These are phyloP conservation scores for Boletus calvinii DNA, from an alignment of 1,284 basidiomycete species.

Conservation along the genomic window DNA sequence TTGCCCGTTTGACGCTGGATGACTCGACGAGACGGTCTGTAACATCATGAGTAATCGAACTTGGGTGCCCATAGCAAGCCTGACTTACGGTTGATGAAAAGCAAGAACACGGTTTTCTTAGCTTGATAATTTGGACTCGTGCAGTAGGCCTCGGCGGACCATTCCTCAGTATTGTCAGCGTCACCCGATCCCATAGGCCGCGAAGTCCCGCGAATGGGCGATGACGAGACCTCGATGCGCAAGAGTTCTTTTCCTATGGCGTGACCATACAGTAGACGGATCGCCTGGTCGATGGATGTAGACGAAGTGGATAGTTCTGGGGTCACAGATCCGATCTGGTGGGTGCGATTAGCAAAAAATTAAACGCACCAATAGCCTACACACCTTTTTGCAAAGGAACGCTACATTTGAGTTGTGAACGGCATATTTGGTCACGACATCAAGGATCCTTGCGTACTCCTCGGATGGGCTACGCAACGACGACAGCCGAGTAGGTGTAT, in stretches of 20 bases:
- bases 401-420: constrained; percentile 88
- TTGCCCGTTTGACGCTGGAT: constrained; percentile 78
- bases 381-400: constrained; percentile 90
- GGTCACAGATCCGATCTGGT: constrained; percentile 64
- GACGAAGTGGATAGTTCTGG: constrained; percentile 86
- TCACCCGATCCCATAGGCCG: constrained; percentile 24
- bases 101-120: constrained; percentile 81
- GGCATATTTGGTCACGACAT: constrained; percentile 94
- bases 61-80: neutral
- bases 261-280: constrained; percentile 81
- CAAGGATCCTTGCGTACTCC: constrained; percentile 90
- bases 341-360: neutral
- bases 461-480: constrained; percentile 86
- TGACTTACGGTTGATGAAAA: constrained; percentile 95
- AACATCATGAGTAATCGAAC: neutral
- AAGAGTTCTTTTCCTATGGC: constrained; percentile 82
- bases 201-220: constrained; percentile 9
- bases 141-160: constrained; percentile 75
- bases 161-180: constrained; percentile 44
- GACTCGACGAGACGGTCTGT: constrained; percentile 94
- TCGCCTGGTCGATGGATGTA: constrained; percentile 67
- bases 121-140: constrained; percentile 89
- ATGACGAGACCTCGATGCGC: constrained; percentile 47
- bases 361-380: neutral
- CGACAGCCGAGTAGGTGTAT: constrained; percentile 85